Percentiles rank a stretch among this genome's conserved stretches.
phyloP scores from a whole-genome alignment of 2,329 filamentous ascomycete genomes.

The Neofusicoccum parvum region DNA sequence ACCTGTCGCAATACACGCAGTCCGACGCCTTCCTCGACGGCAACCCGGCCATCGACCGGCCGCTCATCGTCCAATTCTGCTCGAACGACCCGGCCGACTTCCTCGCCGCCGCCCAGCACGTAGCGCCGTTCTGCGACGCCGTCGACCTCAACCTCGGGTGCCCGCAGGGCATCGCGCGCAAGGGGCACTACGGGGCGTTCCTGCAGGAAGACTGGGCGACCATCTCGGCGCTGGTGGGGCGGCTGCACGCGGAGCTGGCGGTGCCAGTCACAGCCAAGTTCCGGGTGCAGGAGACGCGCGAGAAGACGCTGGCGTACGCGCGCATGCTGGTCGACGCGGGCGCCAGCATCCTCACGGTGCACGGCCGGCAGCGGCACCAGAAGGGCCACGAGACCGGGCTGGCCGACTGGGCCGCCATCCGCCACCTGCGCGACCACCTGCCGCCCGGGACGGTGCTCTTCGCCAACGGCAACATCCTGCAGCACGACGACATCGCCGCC shows the following conservation, averaged over 20 bases:
- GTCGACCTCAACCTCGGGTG: constrained; percentile 95
- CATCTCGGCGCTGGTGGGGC: constrained; percentile 80
- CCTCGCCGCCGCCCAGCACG: constrained; percentile 74
- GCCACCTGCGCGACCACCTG: constrained; percentile 78
- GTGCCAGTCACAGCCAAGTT: constrained; percentile 96
- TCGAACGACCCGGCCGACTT: constrained; percentile 82
- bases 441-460: constrained; percentile 90
- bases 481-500: constrained; percentile 72
- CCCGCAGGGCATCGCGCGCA: constrained; percentile 90
- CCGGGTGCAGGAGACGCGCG: constrained; percentile 80
- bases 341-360: constrained; percentile 90
- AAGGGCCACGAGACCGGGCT: constrained; percentile 94
- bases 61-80: constrained; percentile 96
- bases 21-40: constrained; percentile 68
- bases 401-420: constrained; percentile 87
- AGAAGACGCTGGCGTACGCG: constrained; percentile 87
- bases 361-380: constrained; percentile 85
- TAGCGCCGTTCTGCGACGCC: constrained; percentile 87
- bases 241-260: constrained; percentile 73
- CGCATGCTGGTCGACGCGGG: constrained; percentile 83
- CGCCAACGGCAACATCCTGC: constrained; percentile 92
- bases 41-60: constrained; percentile 79
- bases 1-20: constrained; percentile 34
- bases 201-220: constrained; percentile 89
- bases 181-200: constrained; percentile 91